Base-by-base conservation (phyloP, 2,329 filamentous ascomycete species). In the Talaromyces sp. region DNA sequence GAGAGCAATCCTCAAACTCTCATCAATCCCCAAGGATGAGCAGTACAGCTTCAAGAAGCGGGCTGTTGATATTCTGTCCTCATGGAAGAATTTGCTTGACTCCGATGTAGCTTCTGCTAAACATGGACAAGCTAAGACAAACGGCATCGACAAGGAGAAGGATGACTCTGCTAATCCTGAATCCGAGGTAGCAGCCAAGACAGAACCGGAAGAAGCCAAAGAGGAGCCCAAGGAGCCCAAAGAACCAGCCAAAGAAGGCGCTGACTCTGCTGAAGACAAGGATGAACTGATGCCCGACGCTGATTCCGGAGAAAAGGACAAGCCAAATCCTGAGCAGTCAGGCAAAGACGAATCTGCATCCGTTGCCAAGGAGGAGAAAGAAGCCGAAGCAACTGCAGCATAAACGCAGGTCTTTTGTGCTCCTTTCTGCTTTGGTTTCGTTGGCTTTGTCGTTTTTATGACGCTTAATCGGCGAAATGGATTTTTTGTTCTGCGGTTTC, bases 1-100 rank as follows among this genome's bases (percentile, higher is more conserved):
- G 61, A 96, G 96, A 80, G 92, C 89, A 4, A 95, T 99, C 67
- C 81, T 97, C 70, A 97, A 96, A 80, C 82, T 99, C 9, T 84
- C 88, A 51, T 83, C 83, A 3, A 96, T 99, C 67, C 93, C 93
- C 5, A 88, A 88, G 64, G 95, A 99, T 66, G 90, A 93, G 39
- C 90, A 96, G 67, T 96, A 89, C 75, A 80, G 90, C 60, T 97
- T 99, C 85, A 96, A 95, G 80, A 81, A 87, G 66, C 89, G 95
- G 57, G 93, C 92, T 39, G 84, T 90, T 66, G 82, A 84, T 6
- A 82, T 99, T 55, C 81, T 98, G n/a, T 87, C 88, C 66, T 90
- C 89, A 75, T 99, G 95, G 95, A 96, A 90, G 75, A 89, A 90
- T 74, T 83, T 92, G 39, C 82, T 98, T n/a, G 85, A 85, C 36